Evolutionary conservation across 2,329 filamentous ascomycete species (phyloP).

Genomic region (Xylariales sp.): DNA sequence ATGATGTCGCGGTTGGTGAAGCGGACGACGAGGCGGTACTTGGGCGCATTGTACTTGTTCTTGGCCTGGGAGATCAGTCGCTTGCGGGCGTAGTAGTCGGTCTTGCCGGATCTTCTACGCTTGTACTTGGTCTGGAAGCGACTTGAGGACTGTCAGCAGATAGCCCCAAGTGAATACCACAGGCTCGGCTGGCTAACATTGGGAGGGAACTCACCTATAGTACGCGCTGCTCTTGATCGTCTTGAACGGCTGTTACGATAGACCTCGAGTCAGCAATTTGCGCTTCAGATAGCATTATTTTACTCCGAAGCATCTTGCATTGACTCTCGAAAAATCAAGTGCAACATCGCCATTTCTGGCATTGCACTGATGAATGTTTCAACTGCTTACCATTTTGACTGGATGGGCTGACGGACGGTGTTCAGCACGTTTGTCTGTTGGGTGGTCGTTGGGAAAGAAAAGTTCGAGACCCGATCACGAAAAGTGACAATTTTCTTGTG

Average conservation of each 20-base stretch:
- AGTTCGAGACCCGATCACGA: constrained; percentile 11
- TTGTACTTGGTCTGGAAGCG: constrained; percentile 99
- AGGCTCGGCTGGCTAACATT: no score
- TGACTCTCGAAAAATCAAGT: constrained; percentile 55
- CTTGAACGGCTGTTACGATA: constrained; percentile 74
- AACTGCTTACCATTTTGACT: constrained; percentile 71
- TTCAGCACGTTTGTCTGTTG: constrained; percentile 19
- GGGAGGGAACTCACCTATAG: constrained; percentile 88
- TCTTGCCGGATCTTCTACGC: constrained; percentile 93
- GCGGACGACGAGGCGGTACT: constrained; percentile 98
- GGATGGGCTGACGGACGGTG: constrained; percentile 40
- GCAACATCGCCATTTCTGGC: constrained; percentile 25
- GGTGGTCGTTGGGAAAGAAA: constrained; percentile 9
- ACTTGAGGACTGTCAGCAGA: constrained; percentile 45
- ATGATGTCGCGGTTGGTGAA: constrained; percentile 99
- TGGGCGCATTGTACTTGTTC: constrained; percentile 99
- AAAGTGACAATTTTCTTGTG: constrained; percentile 7
- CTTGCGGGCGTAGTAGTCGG: constrained; percentile 99
- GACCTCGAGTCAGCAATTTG: constrained; percentile 98
- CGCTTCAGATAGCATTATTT: constrained; percentile 74
- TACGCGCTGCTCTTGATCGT: constrained; percentile 96
- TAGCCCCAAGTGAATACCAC: no score
- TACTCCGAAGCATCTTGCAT: constrained; percentile 97
- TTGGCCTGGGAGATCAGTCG: constrained; percentile 99
- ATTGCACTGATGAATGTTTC: constrained; percentile 26